phyloP scores from a whole-genome alignment of 2,329 filamentous ascomycete species.

The Gremmenia infestans region DNA sequence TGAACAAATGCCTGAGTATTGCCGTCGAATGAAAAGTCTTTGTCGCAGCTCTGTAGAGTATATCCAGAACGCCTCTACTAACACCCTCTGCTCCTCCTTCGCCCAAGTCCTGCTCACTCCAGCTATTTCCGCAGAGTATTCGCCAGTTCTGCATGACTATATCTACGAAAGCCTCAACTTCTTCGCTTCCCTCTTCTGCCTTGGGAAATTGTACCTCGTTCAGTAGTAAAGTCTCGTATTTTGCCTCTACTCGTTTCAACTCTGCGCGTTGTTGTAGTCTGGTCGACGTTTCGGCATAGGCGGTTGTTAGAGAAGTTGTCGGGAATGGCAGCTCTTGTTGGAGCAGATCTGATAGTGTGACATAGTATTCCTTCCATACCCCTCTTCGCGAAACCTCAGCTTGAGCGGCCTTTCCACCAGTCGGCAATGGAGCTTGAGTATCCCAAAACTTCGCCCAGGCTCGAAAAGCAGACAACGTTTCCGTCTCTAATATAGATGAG shows the following conservation, averaged over 20 bases:
- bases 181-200: conserved; percentile 70
- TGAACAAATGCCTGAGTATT: conserved; percentile 80
- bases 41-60: conserved; percentile 82
- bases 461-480: conserved; percentile 53
- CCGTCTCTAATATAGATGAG: conserved; percentile 45
- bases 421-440: conserved; percentile 36
- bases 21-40: conserved; percentile 95
- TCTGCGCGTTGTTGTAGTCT: conserved; percentile 67
- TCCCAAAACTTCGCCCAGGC: conserved; percentile 70
- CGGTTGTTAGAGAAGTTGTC: conserved; percentile 36
- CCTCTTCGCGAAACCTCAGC: conserved; percentile 57
- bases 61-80: conserved; percentile 74
- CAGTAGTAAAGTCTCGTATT: conserved; percentile 75
- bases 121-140: conserved; percentile 71
- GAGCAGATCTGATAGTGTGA: conserved; percentile 70
- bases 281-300: conserved; percentile 46
- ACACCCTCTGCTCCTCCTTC: conserved; percentile 72
- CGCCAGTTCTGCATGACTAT: conserved; percentile 82
- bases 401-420: conserved; percentile 53
- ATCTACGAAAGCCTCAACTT: conserved; percentile 78
- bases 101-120: conserved; percentile 76
- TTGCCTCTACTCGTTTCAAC: conserved; percentile 70
- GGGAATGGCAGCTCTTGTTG: conserved; percentile 60
- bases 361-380: conserved; percentile 84
- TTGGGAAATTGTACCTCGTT: conserved; percentile 78